These are phyloP conservation scores for Nemania sp. DNA, from an alignment of 2,329 filamentous ascomycete genomes.

Conservation along the genomic window DNA sequence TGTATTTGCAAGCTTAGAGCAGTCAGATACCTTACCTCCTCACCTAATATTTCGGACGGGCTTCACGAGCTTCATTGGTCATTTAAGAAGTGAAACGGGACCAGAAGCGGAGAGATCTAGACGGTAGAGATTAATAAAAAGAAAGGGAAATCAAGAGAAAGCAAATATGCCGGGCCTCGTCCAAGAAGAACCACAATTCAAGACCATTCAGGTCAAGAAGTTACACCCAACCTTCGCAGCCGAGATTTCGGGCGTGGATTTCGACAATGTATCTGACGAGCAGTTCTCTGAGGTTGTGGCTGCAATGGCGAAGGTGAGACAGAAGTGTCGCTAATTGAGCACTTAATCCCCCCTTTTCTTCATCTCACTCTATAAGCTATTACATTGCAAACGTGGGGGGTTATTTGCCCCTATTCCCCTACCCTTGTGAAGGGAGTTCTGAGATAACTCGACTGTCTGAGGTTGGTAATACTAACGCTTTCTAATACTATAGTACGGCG, in stretches of 20 bases:
- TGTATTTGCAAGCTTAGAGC: too few species aligned
- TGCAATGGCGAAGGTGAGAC: constrained; percentile 52
- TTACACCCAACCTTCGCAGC: constrained; percentile 50
- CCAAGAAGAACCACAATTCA: constrained; percentile 42
- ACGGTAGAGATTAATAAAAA: neutral
- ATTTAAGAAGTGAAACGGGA: neutral
- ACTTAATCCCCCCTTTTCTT: neutral
- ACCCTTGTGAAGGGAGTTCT: too few species aligned
- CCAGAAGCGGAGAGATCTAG: neutral
- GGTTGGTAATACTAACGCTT: too few species aligned
- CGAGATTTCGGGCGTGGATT: constrained; percentile 52
- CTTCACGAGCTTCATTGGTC: neutral
- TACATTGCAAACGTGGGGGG: neutral
- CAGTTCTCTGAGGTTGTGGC: constrained; percentile 50
- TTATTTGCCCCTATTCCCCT: too few species aligned
- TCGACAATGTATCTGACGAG: constrained; percentile 50
- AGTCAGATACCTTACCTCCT: too few species aligned
- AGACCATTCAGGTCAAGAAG: constrained; percentile 46
- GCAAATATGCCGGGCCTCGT: constrained; percentile 49
- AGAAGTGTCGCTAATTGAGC: neutral
- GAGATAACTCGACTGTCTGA: too few species aligned
- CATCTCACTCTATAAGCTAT: neutral
- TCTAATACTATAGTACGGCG: constrained; percentile 58
- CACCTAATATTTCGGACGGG: neutral
- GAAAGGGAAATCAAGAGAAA: neutral